These are phyloP conservation scores for Eucalyptus polyanthemos DNA, from an alignment of 345 rosid genomes.

Conservation along the genomic window DNA sequence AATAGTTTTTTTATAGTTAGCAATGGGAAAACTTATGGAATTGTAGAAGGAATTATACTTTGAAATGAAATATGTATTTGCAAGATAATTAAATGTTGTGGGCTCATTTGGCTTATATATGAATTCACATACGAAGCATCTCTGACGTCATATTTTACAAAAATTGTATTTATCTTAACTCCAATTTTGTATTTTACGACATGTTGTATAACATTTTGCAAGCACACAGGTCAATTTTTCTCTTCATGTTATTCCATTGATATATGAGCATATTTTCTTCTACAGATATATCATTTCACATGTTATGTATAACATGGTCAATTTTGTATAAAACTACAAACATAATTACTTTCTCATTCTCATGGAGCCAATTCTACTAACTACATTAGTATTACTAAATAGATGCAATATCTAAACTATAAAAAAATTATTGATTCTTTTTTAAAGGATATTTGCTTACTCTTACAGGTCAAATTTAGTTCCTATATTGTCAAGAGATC, in stretches of 20 bases:
- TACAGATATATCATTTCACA: not conserved
- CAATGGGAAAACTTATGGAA: not conserved
- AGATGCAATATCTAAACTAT: rapidly evolving
- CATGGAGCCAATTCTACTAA: not conserved
- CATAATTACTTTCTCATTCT: not conserved
- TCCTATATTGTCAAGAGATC: too few species aligned
- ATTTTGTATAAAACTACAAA: not conserved
- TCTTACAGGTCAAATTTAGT: not conserved
- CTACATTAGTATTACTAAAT: rapidly evolving
- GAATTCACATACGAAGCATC: not conserved
- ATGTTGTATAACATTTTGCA: not conserved
- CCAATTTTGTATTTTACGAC: not conserved
- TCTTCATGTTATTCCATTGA: not conserved
- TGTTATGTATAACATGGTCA: not conserved
- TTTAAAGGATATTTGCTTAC: not conserved
- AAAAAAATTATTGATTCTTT: not conserved
- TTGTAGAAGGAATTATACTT: not conserved
- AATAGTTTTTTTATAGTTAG: not conserved
- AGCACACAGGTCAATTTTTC: not conserved
- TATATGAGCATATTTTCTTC: not conserved
- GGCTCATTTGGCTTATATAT: not conserved
- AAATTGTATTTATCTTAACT: not conserved
- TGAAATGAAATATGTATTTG: not conserved
- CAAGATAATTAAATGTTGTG: not conserved
- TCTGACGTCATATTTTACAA: not conserved